Evolutionary conservation across 1,139 yeast genomes (phyloP).

Genomic region (Geotrichum fermentans): DNA sequence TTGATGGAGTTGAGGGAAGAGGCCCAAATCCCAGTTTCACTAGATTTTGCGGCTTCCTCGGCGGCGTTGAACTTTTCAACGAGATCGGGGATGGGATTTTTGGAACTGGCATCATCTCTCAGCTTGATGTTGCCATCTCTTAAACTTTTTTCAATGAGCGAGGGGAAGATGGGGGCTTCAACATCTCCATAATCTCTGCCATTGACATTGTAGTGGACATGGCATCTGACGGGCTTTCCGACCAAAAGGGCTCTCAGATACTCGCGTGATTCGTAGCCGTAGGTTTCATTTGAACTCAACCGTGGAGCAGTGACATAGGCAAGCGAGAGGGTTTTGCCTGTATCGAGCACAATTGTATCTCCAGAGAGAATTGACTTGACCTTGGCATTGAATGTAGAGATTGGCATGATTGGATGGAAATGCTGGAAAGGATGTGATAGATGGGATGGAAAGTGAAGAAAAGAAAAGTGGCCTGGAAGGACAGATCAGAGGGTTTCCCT

Average conservation of each 20-base stretch:
- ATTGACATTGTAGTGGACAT: conserved; percentile 49
- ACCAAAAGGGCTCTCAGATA: conserved; percentile 57
- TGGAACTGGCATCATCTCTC: conserved; percentile 48
- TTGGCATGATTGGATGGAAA: conserved; percentile 8
- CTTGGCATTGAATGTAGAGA: conserved; percentile 21
- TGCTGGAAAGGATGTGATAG: neutral
- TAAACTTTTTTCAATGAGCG: conserved; percentile 55
- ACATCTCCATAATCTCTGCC: conserved; percentile 73
- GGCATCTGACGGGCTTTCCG: conserved; percentile 63
- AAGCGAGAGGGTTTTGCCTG: conserved; percentile 60
- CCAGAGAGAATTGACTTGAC: conserved; percentile 71
- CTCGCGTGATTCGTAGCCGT: conserved; percentile 57
- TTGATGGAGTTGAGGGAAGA: conserved; percentile 32
- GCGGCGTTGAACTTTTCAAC: conserved; percentile 39
- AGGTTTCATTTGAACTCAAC: conserved; percentile 39
- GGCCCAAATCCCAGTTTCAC: conserved; percentile 56
- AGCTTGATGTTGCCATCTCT: conserved; percentile 59
- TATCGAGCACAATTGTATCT: conserved; percentile 62
- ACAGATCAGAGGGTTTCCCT: conserved; percentile 4
- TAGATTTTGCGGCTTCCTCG: conserved; percentile 50
- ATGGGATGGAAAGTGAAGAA: neutral
- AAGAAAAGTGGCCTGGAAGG: too few relatives aligned
- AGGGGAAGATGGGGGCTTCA: conserved; percentile 57
- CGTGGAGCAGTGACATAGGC: conserved; percentile 59
- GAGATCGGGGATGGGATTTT: conserved; percentile 37